Base-by-base conservation (phyloP, 306 rosid species). In the Trichosanthes truncata region DNA sequence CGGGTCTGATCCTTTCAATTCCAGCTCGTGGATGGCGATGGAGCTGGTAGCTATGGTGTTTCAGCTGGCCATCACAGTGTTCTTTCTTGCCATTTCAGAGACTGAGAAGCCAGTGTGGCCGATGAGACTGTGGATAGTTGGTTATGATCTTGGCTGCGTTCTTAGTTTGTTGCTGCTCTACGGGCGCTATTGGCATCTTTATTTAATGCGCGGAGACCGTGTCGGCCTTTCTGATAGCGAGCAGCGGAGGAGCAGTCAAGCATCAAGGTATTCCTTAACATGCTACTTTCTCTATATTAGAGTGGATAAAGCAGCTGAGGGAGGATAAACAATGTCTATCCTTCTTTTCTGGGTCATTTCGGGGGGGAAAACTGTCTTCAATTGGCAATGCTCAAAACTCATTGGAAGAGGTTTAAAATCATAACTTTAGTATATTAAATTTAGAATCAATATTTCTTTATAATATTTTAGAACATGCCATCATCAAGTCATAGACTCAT, bases 71-170 rank as follows among this genome's bases (percentile, higher is more conserved):
- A 68, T 89, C 83, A 76, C 89, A 15, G 86, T 92, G 4, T 82
- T 87, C 71, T 88, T 82, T 80, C 79, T 95, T 83, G 84, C 87
- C 40, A 81, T 89, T 83, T 93, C 99, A 0, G 85, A 89, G 86
- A 87, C 29, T 74, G 97, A 95, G 84, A 92, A 73, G 80, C 99
- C 99, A 43, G 80, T 95, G 89, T 93, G 97, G 99, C 99, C 99
- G 53, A 91, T 95, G 97, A 95, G 99, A 85, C 63, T 91, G 61
- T 95, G 99, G 99, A 84, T 91, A 46, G 74, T 87, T 80, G 97
- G 97, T 67, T 93, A 95, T 84, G 92, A 90, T 78, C 87, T 93
- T 82, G 97, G 97, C 0, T 93, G 94, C 81, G 23, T 86, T 74
- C 97, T 95, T 75, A 89, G 87, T 83, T 78, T 95, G 61, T 63